Base-by-base conservation (phyloP, 148 eudicot species). In the Tetragonia tetragonoides region DNA sequence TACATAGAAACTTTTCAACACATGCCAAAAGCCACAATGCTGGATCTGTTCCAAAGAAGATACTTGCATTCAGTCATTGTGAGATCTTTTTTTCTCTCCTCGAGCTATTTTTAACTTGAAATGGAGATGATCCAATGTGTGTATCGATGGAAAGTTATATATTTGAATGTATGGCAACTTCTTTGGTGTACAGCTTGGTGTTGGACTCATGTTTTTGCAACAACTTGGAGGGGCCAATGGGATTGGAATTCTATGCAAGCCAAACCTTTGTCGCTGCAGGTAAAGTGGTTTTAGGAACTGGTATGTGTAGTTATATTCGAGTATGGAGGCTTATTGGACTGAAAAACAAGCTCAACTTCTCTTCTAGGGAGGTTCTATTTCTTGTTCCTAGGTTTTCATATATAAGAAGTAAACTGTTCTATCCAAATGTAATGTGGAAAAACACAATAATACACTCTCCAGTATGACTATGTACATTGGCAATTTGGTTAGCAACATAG, bases 191-290 rank as follows among this genome's bases (percentile, higher is more conserved):
- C 60, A 79, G 81, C 53, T 79, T 54, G 62, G 77, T 57, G 77
- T 79, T 66, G 77, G 77, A 66, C 77, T 79, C 34, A 75, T 80
- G 83, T 65, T 54, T 15, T 75, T 80, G 66, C 78, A 80, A 75
- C 74, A 80, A 75, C 67, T 46, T 49, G 73, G 82, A 66, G 82
- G 81, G 44, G 77, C 70, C 10, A 79, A 79, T 12, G 81, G 81
- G 34, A 79, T 79, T 66, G 81, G 81, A 5, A 5, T 79, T 79
- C 63, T 79, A 79, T 7, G 77, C 77, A 53, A 79, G 81, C 21
- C 77, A 79, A 73, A 65, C 66, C 42, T 79, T 79, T 66, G 77
- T 79, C 23, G 81, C 77, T 38, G 81, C 81, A 9, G 81, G 77
- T 79, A 73, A 79, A 24, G 53, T n/a, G 18, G 7, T 57, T 5